Evolutionary conservation across 345 rosid species (phyloP), one percentile per base, ranked within the genome.

Genomic region (Camelina sativa): DNA sequence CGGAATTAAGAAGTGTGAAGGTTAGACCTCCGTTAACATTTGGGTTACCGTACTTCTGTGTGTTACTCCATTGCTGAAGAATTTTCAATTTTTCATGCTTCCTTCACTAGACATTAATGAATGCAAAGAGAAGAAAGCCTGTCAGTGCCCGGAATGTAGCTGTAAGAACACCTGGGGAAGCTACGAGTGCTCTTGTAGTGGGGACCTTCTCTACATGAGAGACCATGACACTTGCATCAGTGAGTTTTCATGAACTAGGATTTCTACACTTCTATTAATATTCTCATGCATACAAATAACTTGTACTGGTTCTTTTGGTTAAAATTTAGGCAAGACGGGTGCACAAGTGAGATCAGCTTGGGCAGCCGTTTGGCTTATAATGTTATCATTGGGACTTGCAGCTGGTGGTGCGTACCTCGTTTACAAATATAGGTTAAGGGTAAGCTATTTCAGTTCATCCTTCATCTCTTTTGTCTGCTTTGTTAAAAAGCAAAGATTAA

Each of bases 191-290:
- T 80, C 83, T 71, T 93, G 98, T 75, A 85, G 98, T 16, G 89
- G 90, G 20, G 93, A 87, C 82, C 96, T 91, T 74, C 86, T 93
- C 46, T 93, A 93, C 69, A 93, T 93, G 32, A 84, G 88, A 80
- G 98, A 93, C 75, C 97, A 93, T 38, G 97, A 93, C 73, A 86
- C 98, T 70, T 93, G 98, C 91, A 89, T 93, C 82, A 88, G 97
- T 93, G 75, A 79, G 93, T 84, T 69, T 65, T 59, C 7, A 0
- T 30, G 43, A 41, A n/a, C 32, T 19, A 54, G 8, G 8, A 54
- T 5, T 5, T 62, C 41, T 38, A 37, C 1, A 28, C 5, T 28
- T 28, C 30, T 28, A 28, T 28, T 28, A 28, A 4, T 28, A 28
- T 28, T 28, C 30, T 28, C 30, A 28, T 28, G 30, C 30, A 28